phyloP scores from a whole-genome alignment of 306 rosid species.

The Pterocarpus santalinus region DNA sequence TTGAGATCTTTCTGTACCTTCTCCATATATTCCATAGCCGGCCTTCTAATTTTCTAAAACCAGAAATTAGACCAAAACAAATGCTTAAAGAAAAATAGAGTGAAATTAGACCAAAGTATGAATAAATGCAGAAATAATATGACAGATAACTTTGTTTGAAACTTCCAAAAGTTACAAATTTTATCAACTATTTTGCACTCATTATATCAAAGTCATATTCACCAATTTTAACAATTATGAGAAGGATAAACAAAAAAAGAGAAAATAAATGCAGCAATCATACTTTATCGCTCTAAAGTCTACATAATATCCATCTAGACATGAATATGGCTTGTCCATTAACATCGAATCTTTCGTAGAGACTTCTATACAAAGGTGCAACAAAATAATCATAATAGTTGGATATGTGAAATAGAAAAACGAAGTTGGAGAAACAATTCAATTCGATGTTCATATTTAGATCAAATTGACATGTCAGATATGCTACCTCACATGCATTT shows the following conservation, averaged over 20 bases:
- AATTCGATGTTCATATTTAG: slow-evolving; percentile 17
- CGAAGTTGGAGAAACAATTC: background rate
- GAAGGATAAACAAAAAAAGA: background rate
- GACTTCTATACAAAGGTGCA: slow-evolving; percentile 4
- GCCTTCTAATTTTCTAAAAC: slow-evolving; percentile 74
- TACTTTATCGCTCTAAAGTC: background rate
- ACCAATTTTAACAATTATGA: background rate
- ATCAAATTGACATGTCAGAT: slow-evolving; percentile 1
- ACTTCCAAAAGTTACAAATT: slow-evolving; percentile 30
- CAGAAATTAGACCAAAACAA: slow-evolving; percentile 35
- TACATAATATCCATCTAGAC: background rate
- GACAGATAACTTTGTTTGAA: background rate
- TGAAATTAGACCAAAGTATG: slow-evolving; percentile 4
- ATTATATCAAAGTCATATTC: slow-evolving; percentile 9
- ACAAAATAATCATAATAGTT: slow-evolving; percentile 15
- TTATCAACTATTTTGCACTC: slow-evolving; percentile 32
- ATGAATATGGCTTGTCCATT: background rate
- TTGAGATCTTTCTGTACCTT: slow-evolving; percentile 79
- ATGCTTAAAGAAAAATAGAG: background rate
- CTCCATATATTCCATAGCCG: slow-evolving; percentile 79
- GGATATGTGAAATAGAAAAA: slow-evolving; percentile 6
- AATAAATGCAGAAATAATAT: background rate
- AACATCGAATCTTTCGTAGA: background rate
- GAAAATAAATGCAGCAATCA: slow-evolving; percentile 1
- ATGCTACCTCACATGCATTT: background rate